Conservation (phyloP, 352 stramenopile genomes). For the Phytophthora agathidicida region DNA sequence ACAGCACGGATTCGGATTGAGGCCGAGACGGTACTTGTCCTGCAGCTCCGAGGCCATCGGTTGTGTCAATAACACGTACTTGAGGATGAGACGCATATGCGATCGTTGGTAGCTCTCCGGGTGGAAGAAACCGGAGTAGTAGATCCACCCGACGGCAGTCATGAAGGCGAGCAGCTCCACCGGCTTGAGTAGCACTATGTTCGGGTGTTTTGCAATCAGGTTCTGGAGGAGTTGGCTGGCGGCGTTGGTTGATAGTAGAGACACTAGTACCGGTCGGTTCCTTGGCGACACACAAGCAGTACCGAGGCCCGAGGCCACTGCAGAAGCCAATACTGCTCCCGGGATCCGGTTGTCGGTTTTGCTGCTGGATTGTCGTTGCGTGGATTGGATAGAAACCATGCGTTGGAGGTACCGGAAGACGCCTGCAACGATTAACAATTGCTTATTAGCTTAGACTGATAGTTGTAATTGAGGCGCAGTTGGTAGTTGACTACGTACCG, state of each 20-base stretch:
- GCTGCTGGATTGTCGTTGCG: not conserved
- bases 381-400: conserved; percentile 15
- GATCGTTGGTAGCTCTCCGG: conserved; percentile 62
- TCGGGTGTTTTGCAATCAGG: conserved; percentile 34
- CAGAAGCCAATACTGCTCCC: conserved; percentile 24
- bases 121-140: conserved; percentile 64
- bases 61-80: conserved; percentile 56
- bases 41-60: conserved; percentile 42
- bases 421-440: conserved; percentile 23
- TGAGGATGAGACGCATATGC: conserved; percentile 65
- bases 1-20: conserved; percentile 57
- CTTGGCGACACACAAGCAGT: conserved; percentile 40
- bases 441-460: too few species aligned
- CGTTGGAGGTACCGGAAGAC: conserved; percentile 53
- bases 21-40: conserved; percentile 40
- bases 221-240: conserved; percentile 42
- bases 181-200: conserved; percentile 37
- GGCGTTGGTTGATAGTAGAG: conserved; percentile 58
- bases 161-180: conserved; percentile 63
- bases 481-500: conserved; percentile 38
- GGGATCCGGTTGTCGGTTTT: not conserved
- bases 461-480: not conserved
- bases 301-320: conserved; percentile 38
- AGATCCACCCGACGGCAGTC: conserved; percentile 59
- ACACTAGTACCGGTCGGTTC: conserved; percentile 53